Evolutionary conservation across 768 basidiomycete genomes (phyloP), one percentile per base, ranked within the genome.

Genomic region (Botryobasidium botryosum): DNA sequence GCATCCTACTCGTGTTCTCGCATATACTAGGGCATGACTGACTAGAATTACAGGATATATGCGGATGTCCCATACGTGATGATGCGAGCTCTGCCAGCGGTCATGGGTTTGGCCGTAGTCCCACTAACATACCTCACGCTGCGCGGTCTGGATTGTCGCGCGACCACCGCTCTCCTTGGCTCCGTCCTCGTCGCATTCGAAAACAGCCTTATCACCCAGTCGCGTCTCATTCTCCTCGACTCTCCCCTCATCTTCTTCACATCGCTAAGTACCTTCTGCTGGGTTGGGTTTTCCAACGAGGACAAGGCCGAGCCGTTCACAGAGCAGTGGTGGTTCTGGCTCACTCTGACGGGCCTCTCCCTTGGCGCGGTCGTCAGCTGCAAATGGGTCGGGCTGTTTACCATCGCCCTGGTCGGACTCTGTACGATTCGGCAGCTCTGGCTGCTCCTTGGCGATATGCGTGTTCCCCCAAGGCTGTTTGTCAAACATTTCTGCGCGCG

Each of bases 371-470:
- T 92, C 40, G 73, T 81, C 26, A 83, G 79, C 55, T 87, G 86
- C 67, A 99, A 97, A 61, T 97, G 92, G 94, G 92, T 97, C 33
- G 94, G 94, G 7, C 67, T 99, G 18, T 96, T 99, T 64, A 97
- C 91, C 12, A 87, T 97, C 53, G 90, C 94, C 6, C 94, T 91
- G 5, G 65, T 99, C 41, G 94, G 92, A 12, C 56, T 81, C 27
- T 77, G 76, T 55, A 94, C 90, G 2, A 55, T 97, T 27, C 64
- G 71, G 40, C 92, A 90, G 55, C 68, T 99, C 3, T 97, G 94
- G 92, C 57, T 67, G 29, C 72, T 92, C 5, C 72, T 99, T 4
- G 94, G 91, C 4, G 90, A 97, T 57, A 57, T 83, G 24, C 74
- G 79, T 23, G 70, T 96, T 32, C 59, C 83, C 0, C 77, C 88